A percentile compares a stretch with the other conserved stretches of the same genome.
phyloP scores from a whole-genome alignment of 305 asterid genomes.

The Fraxinus angustifolia region DNA sequence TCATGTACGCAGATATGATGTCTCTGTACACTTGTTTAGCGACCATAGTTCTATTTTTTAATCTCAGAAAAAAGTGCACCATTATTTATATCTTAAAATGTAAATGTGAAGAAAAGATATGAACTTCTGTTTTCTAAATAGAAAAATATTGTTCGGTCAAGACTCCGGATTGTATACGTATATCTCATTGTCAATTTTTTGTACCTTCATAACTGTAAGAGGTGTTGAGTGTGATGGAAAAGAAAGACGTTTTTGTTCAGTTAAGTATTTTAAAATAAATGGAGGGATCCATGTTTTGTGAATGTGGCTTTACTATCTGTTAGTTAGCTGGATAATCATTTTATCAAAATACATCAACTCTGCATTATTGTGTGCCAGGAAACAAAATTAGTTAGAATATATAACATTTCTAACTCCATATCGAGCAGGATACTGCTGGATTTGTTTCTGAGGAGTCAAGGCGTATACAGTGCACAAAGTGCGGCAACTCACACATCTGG shows the following conservation, averaged over 20 bases:
- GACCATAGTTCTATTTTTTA: neutral
- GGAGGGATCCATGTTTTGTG: neutral
- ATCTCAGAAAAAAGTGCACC: neutral
- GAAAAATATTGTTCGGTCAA: neutral
- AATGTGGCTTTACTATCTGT: neutral
- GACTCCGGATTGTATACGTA: neutral
- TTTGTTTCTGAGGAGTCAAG: conserved; percentile 90
- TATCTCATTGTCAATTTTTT: neutral
- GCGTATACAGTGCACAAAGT: conserved; percentile 95
- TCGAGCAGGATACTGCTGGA: conserved; percentile 64
- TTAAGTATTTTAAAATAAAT: neutral
- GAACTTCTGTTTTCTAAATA: neutral
- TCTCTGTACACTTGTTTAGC: neutral
- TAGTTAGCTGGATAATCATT: neutral
- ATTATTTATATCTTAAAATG: neutral
- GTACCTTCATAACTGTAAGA: neutral
- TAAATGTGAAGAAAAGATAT: neutral
- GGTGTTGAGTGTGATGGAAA: neutral
- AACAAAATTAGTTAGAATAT: neutral
- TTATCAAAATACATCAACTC: conserved; percentile 3
- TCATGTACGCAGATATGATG: conserved; percentile 48
- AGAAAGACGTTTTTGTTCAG: neutral
- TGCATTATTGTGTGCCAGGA: neutral
- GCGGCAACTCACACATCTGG: conserved; percentile 95
- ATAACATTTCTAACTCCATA: conserved; percentile 16